phyloP scores from a whole-genome alignment of 176 grass and related monocot species.

The Juncus inflexus region DNA sequence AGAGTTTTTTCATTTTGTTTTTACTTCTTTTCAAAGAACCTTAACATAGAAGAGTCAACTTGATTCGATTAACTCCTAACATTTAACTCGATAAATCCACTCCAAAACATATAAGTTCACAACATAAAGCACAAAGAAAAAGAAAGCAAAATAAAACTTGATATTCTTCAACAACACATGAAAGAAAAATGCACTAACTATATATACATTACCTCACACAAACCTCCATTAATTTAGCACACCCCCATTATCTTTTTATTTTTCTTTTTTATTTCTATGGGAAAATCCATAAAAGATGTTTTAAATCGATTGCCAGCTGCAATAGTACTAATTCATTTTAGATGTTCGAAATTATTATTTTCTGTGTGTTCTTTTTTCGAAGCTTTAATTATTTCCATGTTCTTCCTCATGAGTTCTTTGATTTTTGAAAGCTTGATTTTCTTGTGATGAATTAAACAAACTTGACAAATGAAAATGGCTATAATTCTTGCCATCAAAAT shows the following conservation, averaged over 20 bases:
- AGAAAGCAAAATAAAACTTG: neutral
- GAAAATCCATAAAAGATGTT: neutral
- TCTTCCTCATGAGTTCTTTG: slow-evolving; percentile 10
- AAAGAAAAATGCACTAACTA: slow-evolving; percentile 19
- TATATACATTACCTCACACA: slow-evolving; percentile 14
- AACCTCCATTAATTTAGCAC: neutral
- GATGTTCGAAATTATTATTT: neutral
- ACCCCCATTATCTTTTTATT: slow-evolving; percentile 1
- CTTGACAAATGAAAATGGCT: slow-evolving; percentile 13
- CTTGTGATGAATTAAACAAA: neutral
- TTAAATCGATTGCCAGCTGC: neutral
- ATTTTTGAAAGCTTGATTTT: slow-evolving; percentile 16
- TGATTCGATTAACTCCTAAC: neutral
- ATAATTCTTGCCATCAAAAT: slow-evolving; percentile 22
- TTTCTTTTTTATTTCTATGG: neutral
- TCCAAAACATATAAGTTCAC: neutral
- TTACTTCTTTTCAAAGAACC: neutral
- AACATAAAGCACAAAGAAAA: slow-evolving; percentile 6
- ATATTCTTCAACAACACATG: neutral
- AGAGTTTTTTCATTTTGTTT: no score
- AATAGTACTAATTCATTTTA: neutral
- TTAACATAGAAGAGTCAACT: slow-evolving; percentile 2
- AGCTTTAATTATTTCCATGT: neutral
- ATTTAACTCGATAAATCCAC: neutral
- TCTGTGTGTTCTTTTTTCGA: slow-evolving; percentile 6